Percentiles rank a stretch among this genome's conserved stretches.
phyloP scores from a whole-genome alignment of 2,329 filamentous ascomycete genomes.

The Sclerotiophoma versabilis region DNA sequence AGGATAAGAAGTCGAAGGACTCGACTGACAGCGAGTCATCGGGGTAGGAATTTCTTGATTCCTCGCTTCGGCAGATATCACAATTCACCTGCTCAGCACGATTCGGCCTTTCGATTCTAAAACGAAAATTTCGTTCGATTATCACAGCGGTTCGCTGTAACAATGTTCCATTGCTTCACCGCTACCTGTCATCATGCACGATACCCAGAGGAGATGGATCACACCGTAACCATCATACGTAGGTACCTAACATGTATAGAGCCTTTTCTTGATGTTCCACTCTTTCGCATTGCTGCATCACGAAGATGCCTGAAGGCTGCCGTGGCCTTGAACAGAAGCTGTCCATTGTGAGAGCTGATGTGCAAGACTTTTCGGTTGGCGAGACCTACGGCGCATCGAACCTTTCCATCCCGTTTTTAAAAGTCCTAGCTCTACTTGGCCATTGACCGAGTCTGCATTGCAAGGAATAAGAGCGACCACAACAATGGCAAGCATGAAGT shows the following conservation, averaged over 20 bases:
- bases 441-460: no score
- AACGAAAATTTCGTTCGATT: no score
- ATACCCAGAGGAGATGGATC: not conserved
- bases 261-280: not conserved
- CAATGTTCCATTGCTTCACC: no score
- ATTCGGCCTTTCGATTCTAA: no score
- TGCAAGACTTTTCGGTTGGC: constrained; percentile 9
- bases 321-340: constrained; percentile 15
- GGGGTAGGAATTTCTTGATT: not conserved
- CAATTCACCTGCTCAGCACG: not conserved
- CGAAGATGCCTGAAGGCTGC: not conserved
- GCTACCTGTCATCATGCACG: no score
- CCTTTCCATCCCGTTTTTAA: no score
- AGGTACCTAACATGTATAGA: not conserved
- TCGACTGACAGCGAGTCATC: not conserved
- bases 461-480: no score
- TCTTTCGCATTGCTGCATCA: not conserved
- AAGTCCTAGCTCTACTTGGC: no score
- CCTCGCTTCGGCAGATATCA: not conserved
- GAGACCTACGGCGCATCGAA: no score
- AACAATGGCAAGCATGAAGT: no score
- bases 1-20: not conserved
- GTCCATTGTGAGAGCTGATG: constrained; percentile 13
- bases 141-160: no score
- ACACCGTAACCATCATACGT: no score